Base-by-base conservation (phyloP, 768 basidiomycete genomes). In the Suillus subluteus region DNA sequence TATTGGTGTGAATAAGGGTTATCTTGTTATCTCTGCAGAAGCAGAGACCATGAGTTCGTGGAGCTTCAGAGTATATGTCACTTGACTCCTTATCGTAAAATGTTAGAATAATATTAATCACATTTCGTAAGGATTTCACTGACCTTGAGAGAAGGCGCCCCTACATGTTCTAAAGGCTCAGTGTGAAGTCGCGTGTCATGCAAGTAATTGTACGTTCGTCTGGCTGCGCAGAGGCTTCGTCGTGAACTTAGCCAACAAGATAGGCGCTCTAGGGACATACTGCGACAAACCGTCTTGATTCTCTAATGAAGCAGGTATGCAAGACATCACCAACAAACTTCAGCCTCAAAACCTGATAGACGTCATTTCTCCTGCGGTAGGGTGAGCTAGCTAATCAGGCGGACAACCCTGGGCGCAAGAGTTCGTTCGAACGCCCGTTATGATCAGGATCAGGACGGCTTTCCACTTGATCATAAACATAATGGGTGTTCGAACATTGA, bases 51-150 rank as follows among this genome's bases (percentile, higher is more conserved):
- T n/a, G 41, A 54, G 30, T 1, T 30, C 12, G 41, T 43, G n/a
- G 18, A 43, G 21, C 23, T 41, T 26, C 58, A 30, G n/a, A 41
- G n/a, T n/a, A n/a, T 40, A 16, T 5, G 18, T 21, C 59, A 61
- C 41, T 26, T 61, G 59, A 61, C 59, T 21, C 41, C 59, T 61
- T 61, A 61, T 61, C 59, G 11, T 32, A 32, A 43, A 43, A 18
- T 21, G 26, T 43, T 30, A 13, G 30, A 30, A 61, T 26, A 7
- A 46, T 46, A 9, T 21, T 4, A n/a, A 41, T 41, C 26, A 30
- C 8, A 23, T 18, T 30, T 26, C n/a, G n/a, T 7, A 16, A 52
- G 23, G 21, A 43, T 43, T 30, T 13, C 40, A 21, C 41, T 30
- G 21, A 23, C 37, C 11, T 61, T 43, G 41, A 43, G 12, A 43